Percentiles rank a stretch among this genome's conserved stretches.
Conservation (phyloP, 345 rosid species). For the Luvunga scandens region DNA sequence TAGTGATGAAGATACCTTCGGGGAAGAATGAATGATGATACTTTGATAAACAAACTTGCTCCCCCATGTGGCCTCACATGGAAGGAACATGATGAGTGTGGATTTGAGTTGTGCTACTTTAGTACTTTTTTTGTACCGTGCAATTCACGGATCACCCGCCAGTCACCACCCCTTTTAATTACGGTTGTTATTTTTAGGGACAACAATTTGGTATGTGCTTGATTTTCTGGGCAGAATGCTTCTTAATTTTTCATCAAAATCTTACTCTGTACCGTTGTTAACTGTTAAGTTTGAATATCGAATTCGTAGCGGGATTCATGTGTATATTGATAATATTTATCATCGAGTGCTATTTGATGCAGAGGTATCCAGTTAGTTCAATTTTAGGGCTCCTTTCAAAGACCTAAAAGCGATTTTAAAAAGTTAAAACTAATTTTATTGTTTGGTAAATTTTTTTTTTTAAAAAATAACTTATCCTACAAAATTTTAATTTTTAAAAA, state of each 20-base stretch:
- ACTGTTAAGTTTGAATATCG: neutral
- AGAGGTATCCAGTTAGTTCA: neutral
- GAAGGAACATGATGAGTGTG: constrained; percentile 7
- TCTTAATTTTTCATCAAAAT: neutral
- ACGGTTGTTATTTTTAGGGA: neutral
- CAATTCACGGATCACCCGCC: too few species aligned
- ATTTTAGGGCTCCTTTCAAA: neutral
- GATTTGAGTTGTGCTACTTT: neutral
- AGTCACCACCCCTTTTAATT: neutral
- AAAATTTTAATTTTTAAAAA: too few species aligned
- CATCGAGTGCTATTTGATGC: too few species aligned
- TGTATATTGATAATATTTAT: too few species aligned
- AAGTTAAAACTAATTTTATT: too few species aligned
- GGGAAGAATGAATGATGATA: neutral
- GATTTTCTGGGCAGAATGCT: neutral
- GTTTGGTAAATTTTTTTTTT: too few species aligned
- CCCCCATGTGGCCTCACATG: constrained; percentile 25
- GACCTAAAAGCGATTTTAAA: too few species aligned
- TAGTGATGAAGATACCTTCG: neutral
- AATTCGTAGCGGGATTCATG: too few species aligned
- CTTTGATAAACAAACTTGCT: neutral
- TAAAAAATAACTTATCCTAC: too few species aligned
- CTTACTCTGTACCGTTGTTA: neutral
- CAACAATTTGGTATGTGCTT: neutral
- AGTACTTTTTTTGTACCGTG: neutral